Percentiles rank a stretch among this genome's conserved stretches.
Conservation (phyloP, 177 flowering plant species). For the Tripterygium wilfordii region DNA sequence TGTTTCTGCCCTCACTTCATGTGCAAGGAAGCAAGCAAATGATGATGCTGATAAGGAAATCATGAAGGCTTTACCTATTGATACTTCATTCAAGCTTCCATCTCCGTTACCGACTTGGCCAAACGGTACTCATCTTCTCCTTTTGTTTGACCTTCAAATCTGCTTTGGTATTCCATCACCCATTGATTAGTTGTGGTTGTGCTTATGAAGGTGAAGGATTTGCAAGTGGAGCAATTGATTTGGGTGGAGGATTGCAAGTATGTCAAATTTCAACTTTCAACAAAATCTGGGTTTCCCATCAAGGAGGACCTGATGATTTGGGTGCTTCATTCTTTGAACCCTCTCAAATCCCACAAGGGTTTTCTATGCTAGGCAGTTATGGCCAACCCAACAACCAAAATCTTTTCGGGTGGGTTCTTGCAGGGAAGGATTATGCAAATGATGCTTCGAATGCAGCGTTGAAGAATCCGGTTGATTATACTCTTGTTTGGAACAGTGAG, state of each 20-base stretch:
- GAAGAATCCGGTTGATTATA: conserved; percentile 40
- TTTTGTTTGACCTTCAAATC: neutral
- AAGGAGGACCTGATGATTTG: conserved; percentile 46
- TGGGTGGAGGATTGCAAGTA: conserved; percentile 51
- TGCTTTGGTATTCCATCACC: neutral
- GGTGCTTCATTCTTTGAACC: conserved; percentile 62
- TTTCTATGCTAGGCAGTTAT: conserved; percentile 41
- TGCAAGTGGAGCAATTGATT: conserved; percentile 46
- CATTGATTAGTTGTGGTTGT: neutral
- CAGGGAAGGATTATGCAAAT: conserved; percentile 20
- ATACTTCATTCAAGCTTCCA: conserved; percentile 46
- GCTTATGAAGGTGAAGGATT: conserved; percentile 39
- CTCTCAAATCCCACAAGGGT: conserved; percentile 36
- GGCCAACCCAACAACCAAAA: conserved; percentile 47
- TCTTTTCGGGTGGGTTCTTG: conserved; percentile 48
- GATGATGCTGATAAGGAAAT: too few relatives aligned
- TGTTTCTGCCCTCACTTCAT: too few relatives aligned
- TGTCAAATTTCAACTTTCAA: conserved; percentile 31
- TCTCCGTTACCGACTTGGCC: conserved; percentile 48
- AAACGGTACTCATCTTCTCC: conserved; percentile 18
- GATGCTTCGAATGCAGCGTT: conserved; percentile 9
- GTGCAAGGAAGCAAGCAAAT: too few relatives aligned
- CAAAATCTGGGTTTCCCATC: conserved; percentile 46
- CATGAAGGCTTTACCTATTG: conserved; percentile 28
- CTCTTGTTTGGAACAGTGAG: conserved; percentile 49